Conservation (phyloP, 768 basidiomycete species). For the Antrodiella citrinella region DNA sequence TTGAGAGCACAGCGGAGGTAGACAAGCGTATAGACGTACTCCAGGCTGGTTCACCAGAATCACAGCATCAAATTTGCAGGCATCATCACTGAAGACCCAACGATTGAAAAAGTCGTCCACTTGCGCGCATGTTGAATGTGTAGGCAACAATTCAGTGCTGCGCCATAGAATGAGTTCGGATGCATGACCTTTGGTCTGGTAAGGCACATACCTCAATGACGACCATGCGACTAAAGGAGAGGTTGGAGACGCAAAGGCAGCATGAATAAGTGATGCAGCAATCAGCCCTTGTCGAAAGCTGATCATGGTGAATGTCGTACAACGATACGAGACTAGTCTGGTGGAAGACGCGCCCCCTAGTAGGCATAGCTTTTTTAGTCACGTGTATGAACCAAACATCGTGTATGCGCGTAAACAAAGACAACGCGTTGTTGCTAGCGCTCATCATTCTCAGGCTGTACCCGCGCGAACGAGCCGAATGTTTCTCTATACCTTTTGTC, state of each 20-base stretch:
- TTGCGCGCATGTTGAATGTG: conserved; percentile 10
- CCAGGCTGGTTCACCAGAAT: conserved; percentile 67
- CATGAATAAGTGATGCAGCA: conserved; percentile 14
- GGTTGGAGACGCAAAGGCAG: conserved; percentile 54
- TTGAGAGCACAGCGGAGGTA: background rate
- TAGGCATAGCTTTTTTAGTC: background rate
- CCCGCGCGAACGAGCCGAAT: background rate
- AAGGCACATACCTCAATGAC: conserved; percentile 42
- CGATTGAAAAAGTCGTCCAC: conserved; percentile 29
- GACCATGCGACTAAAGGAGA: conserved; percentile 67
- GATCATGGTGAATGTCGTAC: background rate
- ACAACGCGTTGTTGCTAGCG: background rate
- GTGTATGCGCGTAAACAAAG: too few relatives aligned
- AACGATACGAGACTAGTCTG: too few relatives aligned
- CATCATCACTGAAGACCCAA: conserved; percentile 34
- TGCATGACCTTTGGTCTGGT: background rate
- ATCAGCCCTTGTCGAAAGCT: background rate
- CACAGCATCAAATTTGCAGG: conserved; percentile 61
- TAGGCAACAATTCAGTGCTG: conserved; percentile 2
- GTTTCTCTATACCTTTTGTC: background rate
- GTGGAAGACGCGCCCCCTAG: background rate
- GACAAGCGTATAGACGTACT: conserved; percentile 33
- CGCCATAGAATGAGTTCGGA: background rate
- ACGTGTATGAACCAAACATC: background rate
- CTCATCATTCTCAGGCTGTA: background rate